Evolutionary conservation across 1,284 basidiomycete genomes (phyloP).

Genomic region (Microbotryum violaceum): DNA sequence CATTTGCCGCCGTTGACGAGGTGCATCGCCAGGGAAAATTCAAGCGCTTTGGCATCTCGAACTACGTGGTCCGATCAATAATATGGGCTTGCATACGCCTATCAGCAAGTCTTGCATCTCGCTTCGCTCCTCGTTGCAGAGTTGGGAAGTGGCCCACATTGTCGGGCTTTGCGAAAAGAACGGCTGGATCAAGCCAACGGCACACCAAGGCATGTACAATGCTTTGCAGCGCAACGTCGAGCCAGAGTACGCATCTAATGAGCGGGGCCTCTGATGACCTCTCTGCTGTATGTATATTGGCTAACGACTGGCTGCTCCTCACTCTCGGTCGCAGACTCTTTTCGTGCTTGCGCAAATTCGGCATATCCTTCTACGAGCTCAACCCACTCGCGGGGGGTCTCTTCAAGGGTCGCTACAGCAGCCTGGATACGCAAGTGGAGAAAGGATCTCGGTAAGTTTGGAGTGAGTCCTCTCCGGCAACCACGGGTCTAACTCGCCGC

Average conservation of each 20-base stretch:
- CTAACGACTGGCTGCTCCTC: too few species aligned
- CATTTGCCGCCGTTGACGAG: conserved; percentile 49
- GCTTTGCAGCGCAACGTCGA: conserved; percentile 48
- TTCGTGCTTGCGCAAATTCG: conserved; percentile 55
- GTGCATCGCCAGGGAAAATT: conserved; percentile 51
- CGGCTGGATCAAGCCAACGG: conserved; percentile 56
- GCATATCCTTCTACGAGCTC: conserved; percentile 54
- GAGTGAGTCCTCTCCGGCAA: too few species aligned
- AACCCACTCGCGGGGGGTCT: conserved; percentile 26
- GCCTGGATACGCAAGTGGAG: conserved; percentile 40
- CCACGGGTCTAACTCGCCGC: too few species aligned
- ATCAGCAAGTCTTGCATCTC: conserved; percentile 3
- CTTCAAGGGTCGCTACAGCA: conserved; percentile 8
- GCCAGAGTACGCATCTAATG: conserved; percentile 42
- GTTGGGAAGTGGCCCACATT: conserved; percentile 59
- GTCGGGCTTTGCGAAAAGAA: conserved; percentile 52
- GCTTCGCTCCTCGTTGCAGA: background rate
- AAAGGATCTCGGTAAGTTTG: conserved; percentile 41
- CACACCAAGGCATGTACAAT: conserved; percentile 46
- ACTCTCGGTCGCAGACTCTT: conserved; percentile 41
- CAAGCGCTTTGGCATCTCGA: conserved; percentile 50
- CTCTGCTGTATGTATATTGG: background rate
- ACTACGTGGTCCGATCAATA: conserved; percentile 39
- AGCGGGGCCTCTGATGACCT: conserved; percentile 49
- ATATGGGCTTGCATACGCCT: background rate